phyloP scores from a whole-genome alignment of 805 yeast genomes.

The Peterozyma toletana region DNA sequence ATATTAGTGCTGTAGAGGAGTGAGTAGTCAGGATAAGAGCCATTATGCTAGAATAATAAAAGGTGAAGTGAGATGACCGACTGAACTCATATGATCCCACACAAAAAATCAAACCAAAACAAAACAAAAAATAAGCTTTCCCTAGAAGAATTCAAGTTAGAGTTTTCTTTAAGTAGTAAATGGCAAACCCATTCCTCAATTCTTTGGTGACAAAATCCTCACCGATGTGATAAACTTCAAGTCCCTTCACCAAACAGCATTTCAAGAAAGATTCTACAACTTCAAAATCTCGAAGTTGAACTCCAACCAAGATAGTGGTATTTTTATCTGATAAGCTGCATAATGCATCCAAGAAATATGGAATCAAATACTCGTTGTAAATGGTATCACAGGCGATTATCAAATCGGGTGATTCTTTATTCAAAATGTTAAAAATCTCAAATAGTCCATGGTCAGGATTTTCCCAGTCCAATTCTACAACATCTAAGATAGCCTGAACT shows the following conservation, averaged over 20 bases:
- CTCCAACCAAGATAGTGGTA: slow-evolving; percentile 32
- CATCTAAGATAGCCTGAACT: slow-evolving; percentile 26
- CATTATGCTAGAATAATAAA: too few relatives aligned
- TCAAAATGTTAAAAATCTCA: slow-evolving; percentile 7
- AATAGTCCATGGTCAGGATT: slow-evolving; percentile 25
- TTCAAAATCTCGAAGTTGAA: slow-evolving; percentile 49
- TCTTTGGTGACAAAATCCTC: slow-evolving; percentile 9
- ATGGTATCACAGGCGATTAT: slow-evolving; percentile 60
- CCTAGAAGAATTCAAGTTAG: too few relatives aligned
- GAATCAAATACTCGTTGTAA: slow-evolving; percentile 54
- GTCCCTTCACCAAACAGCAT: slow-evolving; percentile 17
- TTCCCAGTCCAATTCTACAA: slow-evolving; percentile 60
- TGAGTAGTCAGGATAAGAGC: too few relatives aligned
- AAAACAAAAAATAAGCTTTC: too few relatives aligned
- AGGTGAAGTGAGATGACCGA: too few relatives aligned
- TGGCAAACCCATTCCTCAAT: not conserved
- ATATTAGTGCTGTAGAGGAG: too few relatives aligned
- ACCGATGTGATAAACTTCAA: slow-evolving; percentile 28
- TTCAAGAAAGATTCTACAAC: slow-evolving; percentile 40
- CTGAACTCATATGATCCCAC: too few relatives aligned
- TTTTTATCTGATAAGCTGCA: slow-evolving; percentile 23
- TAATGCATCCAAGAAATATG: slow-evolving; percentile 38
- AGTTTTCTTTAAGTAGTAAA: not conserved
- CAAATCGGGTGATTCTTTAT: slow-evolving; percentile 27
- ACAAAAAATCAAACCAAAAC: too few relatives aligned